These are phyloP conservation scores for Selaginella tamariscina DNA, from an alignment of 75 land plant species.

Conservation along the genomic window DNA sequence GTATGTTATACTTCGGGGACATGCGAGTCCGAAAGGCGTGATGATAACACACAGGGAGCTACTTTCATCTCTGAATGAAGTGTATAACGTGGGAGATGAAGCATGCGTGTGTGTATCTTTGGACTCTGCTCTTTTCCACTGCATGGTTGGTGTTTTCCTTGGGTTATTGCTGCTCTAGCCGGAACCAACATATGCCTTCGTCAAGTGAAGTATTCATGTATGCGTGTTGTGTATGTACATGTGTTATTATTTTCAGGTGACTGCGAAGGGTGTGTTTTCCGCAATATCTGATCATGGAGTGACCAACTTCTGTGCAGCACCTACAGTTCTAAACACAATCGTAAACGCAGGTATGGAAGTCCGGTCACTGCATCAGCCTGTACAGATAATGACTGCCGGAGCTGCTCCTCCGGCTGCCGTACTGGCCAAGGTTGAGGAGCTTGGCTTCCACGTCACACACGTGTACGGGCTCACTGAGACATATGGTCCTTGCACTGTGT, in stretches of 20 bases:
- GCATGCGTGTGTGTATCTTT: conserved; percentile 63
- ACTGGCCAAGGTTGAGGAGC: conserved; percentile 17
- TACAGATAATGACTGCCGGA: conserved; percentile 76
- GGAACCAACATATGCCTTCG: conserved; percentile 84
- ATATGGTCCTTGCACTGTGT: neutral
- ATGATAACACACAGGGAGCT: conserved; percentile 79
- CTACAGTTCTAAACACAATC: conserved; percentile 67
- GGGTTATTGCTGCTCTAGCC: conserved; percentile 75
- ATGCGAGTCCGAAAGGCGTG: conserved; percentile 87
- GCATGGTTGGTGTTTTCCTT: conserved; percentile 91
- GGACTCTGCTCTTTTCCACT: conserved; percentile 96
- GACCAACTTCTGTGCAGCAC: conserved; percentile 90
- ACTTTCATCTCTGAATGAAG: conserved; percentile 43
- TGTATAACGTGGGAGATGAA: conserved; percentile 60
- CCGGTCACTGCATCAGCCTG: conserved; percentile 29
- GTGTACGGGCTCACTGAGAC: conserved; percentile 13
- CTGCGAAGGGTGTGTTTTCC: conserved; percentile 53
- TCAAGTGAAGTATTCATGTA: conserved; percentile 30
- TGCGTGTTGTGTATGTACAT: neutral
- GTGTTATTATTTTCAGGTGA: conserved; percentile 33
- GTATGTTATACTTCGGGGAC: conserved; percentile 91
- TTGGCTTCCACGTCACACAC: conserved; percentile 1
- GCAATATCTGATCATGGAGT: conserved; percentile 62
- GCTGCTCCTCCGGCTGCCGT: conserved; percentile 81
- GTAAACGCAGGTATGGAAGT: conserved; percentile 44